Evolutionary conservation across 805 yeast genomes (phyloP).

Genomic region (Wickerhamomyces queroliae): DNA sequence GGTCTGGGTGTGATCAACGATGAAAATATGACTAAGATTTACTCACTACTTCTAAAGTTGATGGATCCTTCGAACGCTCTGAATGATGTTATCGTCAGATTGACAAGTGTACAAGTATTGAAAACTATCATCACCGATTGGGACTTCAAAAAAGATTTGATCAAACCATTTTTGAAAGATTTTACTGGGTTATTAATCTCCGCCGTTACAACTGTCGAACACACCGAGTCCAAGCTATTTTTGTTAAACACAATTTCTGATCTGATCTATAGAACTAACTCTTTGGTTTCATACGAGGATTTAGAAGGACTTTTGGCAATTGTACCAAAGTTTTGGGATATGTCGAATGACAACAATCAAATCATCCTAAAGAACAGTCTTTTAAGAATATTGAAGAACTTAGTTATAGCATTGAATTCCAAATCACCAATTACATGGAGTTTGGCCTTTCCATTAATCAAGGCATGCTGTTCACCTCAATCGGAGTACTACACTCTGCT

Average conservation of each 20-base stretch:
- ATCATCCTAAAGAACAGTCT: conserved; percentile 44
- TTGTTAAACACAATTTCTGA: conserved; percentile 63
- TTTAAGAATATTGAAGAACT: conserved; percentile 50
- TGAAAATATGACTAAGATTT: conserved; percentile 51
- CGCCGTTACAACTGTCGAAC: conserved; percentile 42
- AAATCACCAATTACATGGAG: conserved; percentile 44
- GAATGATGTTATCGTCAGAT: conserved; percentile 74
- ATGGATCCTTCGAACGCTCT: conserved; percentile 38
- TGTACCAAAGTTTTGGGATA: conserved; percentile 80
- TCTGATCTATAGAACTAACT: conserved; percentile 58
- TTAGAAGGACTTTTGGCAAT: conserved; percentile 44
- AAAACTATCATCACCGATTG: conserved; percentile 74
- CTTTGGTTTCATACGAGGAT: conserved; percentile 47
- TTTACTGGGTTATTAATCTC: conserved; percentile 44
- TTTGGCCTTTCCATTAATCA: conserved; percentile 60
- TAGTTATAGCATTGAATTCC: conserved; percentile 50
- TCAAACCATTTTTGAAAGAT: conserved; percentile 57
- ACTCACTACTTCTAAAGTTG: conserved; percentile 47
- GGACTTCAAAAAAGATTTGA: conserved; percentile 68
- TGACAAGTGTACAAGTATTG: conserved; percentile 69
- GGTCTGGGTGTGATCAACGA: conserved; percentile 52
- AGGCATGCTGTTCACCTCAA: conserved; percentile 53
- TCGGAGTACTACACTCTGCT: conserved; percentile 51
- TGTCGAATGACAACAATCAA: conserved; percentile 37
- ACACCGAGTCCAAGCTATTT: conserved; percentile 74